phyloP scores from a whole-genome alignment of 192 early-diverging fungal genomes.

The Coemansia sp. region DNA sequence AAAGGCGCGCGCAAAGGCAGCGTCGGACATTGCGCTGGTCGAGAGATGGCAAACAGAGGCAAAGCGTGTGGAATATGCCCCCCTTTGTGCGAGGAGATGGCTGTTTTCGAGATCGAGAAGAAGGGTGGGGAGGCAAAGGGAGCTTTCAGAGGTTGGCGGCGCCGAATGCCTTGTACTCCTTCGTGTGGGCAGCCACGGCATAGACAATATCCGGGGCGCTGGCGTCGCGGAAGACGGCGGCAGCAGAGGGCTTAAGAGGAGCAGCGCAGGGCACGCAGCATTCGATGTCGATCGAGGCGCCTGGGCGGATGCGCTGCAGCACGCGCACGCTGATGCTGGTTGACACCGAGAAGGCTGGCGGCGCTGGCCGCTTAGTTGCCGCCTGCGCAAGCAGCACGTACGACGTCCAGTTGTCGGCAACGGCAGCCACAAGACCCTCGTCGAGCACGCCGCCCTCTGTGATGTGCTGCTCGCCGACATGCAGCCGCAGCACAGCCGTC shows the following conservation, averaged over 20 bases:
- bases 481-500: constrained; percentile 14
- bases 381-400: constrained; percentile 33
- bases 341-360: constrained; percentile 37
- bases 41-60: too few species aligned
- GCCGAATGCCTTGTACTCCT: constrained; percentile 26
- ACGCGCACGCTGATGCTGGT: constrained; percentile 33
- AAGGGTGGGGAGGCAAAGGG: background rate
- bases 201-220: constrained; percentile 22
- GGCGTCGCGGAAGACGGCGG: constrained; percentile 24
- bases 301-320: constrained; percentile 14
- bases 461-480: constrained; percentile 23
- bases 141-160: constrained; percentile 2
- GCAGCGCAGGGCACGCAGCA: constrained; percentile 3
- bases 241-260: constrained; percentile 17
- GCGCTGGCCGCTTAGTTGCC: constrained; percentile 6
- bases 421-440: constrained; percentile 39
- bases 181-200: constrained; percentile 33
- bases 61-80: too few species aligned
- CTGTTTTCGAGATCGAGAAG: too few species aligned
- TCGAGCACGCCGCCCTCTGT: constrained; percentile 30
- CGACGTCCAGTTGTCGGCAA: constrained; percentile 45
- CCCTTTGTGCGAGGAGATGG: too few species aligned
- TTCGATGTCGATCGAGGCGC: constrained; percentile 24
- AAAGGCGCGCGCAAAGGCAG: constrained; percentile 10
- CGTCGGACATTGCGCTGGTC: background rate